A percentile compares a stretch with the other conserved stretches of the same genome.
phyloP scores from a whole-genome alignment of 2,329 filamentous ascomycete genomes.

The Cylindrodendrum hubeiense region DNA sequence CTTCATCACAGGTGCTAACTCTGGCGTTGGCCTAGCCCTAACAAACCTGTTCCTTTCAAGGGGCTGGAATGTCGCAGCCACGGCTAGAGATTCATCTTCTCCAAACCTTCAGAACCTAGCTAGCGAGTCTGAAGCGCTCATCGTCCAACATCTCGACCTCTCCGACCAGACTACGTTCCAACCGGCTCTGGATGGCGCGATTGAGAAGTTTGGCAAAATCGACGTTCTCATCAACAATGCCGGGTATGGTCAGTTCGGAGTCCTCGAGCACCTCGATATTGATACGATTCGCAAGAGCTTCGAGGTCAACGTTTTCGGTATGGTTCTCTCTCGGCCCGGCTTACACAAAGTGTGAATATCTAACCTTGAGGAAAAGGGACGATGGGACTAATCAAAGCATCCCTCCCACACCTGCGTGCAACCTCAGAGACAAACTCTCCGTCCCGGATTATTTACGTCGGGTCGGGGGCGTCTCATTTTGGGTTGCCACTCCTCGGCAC shows the following conservation, averaged over 20 bases:
- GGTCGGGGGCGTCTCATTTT: slow-evolving; percentile 21
- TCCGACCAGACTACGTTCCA: slow-evolving; percentile 21
- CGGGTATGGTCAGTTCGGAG: slow-evolving; percentile 24
- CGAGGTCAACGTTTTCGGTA: slow-evolving; percentile 32
- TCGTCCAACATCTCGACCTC: slow-evolving; percentile 24
- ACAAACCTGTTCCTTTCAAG: slow-evolving; percentile 22
- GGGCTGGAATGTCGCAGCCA: slow-evolving; percentile 18
- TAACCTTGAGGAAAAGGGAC: slow-evolving; percentile 14
- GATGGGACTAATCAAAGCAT: slow-evolving; percentile 28
- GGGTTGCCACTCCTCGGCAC: slow-evolving; percentile 22
- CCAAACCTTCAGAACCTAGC: background rate
- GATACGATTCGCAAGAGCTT: slow-evolving; percentile 25
- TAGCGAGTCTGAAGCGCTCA: background rate
- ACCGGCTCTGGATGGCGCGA: slow-evolving; percentile 26
- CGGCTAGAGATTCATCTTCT: slow-evolving; percentile 4
- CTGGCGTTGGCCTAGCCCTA: slow-evolving; percentile 20
- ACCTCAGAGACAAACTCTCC: slow-evolving; percentile 18
- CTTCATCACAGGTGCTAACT: slow-evolving; percentile 27
- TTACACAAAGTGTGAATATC: slow-evolving; percentile 15
- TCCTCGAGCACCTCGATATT: slow-evolving; percentile 25
- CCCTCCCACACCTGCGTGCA: slow-evolving; percentile 27
- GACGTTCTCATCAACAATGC: slow-evolving; percentile 32
- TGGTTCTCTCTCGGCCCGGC: slow-evolving; percentile 7
- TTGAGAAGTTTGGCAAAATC: slow-evolving; percentile 32
- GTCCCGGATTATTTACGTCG: slow-evolving; percentile 21